These are phyloP conservation scores for Cornus kousa DNA, from an alignment of 148 eudicot species.

Conservation along the genomic window DNA sequence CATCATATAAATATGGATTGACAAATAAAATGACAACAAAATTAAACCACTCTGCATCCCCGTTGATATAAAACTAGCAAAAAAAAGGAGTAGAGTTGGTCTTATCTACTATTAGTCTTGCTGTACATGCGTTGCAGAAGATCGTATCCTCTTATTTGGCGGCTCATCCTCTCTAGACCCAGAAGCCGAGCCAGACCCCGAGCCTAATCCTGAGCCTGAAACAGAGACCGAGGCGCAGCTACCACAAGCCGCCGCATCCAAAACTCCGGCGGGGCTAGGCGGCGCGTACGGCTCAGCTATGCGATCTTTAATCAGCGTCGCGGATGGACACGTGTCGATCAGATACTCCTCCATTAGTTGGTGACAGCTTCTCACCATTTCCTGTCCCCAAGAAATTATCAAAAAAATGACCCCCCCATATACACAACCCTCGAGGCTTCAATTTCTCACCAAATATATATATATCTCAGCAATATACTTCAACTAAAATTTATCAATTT, in stretches of 20 bases:
- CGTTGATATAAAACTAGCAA: too few species aligned
- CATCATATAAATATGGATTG: not conserved
- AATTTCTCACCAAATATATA: too few species aligned
- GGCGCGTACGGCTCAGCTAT: constrained; percentile 5
- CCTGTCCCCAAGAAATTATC: constrained; percentile 19
- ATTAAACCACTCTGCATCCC: not conserved
- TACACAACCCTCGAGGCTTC: too few species aligned
- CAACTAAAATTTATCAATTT: too few species aligned
- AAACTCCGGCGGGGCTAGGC: constrained; percentile 25
- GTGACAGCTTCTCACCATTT: constrained; percentile 40
- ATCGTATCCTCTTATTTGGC: constrained; percentile 16
- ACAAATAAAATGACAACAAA: not conserved
- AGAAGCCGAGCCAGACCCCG: not conserved
- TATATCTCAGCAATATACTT: too few species aligned
- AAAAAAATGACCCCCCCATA: not conserved
- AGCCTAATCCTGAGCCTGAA: not conserved
- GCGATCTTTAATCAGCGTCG: not conserved
- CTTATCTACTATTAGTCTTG: not conserved
- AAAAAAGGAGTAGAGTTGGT: not conserved
- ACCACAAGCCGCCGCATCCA: constrained; percentile 27
- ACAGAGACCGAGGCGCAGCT: constrained; percentile 25
- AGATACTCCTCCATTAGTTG: constrained; percentile 35
- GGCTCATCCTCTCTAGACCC: not conserved
- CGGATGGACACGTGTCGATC: constrained; percentile 31
- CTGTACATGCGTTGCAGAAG: not conserved